Evolutionary conservation across 768 basidiomycete genomes (phyloP).

Genomic region (Pisolithus tinctorius): DNA sequence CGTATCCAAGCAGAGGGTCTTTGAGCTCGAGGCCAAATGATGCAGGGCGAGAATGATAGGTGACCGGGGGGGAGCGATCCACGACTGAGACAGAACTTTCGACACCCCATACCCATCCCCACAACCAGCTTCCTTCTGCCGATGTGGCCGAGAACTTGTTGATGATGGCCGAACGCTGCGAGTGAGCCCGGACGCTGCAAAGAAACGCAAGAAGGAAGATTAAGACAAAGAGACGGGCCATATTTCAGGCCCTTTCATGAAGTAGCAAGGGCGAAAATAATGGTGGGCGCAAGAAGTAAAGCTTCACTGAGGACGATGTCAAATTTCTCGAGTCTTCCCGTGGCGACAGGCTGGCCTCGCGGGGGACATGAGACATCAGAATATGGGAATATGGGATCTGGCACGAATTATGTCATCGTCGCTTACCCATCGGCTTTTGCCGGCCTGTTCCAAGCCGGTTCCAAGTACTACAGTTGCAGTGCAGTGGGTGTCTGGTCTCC

Average conservation of each 20-base stretch:
- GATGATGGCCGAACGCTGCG: conserved; percentile 15
- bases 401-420: neutral
- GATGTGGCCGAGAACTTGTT: conserved; percentile 34
- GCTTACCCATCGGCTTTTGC: no score
- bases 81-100: conserved; percentile 71
- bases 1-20: conserved; percentile 64
- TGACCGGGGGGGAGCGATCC: conserved; percentile 64
- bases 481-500: no score
- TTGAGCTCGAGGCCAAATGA: conserved; percentile 70
- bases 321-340: neutral
- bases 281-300: neutral
- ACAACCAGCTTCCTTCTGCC: conserved; percentile 45
- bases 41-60: conserved; percentile 65
- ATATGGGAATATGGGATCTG: neutral
- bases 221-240: conserved; percentile 7
- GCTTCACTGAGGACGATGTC: neutral
- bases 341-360: neutral
- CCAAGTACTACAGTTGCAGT: no score
- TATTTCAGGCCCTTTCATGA: conserved; percentile 7
- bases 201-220: conserved; percentile 5
- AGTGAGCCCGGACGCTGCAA: conserved; percentile 4
- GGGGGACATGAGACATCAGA: neutral
- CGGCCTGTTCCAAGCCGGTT: no score
- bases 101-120: conserved; percentile 64
- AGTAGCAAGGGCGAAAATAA: neutral